Evolutionary conservation across 371 early-diverging fungal species (phyloP), one percentile per base, ranked within the genome.

Genomic region (Mortierella sp.): DNA sequence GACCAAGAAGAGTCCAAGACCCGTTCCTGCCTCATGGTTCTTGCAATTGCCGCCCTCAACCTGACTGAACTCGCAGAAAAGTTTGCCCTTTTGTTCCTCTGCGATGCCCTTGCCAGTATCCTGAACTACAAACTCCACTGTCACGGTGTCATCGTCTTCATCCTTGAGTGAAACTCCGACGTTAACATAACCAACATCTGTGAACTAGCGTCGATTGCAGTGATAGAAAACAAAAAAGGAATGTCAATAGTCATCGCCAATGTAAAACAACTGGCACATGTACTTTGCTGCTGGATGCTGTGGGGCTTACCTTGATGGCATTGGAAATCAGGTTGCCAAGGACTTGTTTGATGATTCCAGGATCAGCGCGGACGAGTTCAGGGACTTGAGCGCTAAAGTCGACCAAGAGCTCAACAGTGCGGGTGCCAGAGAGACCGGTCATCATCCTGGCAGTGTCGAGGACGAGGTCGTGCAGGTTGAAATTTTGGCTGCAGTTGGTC

Each of bases 41-140:
- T 79, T 85, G 75, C 85, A 85, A n/a, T 76, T 85, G 72, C 85
- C 85, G 21, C 85, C 85, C 54, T 89, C 85, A 57, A 85, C 85
- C 44, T 85, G 85, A 38, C 82, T 81, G 76, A 93, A 94, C 34
- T 91, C 90, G 63, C 90, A 80, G 78, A 94, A 94, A 8, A 94
- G 90, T 65, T 87, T 89, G 71, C 80, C 83, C 52, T 81, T 77
- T 74, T 92, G 91, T 28, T 90, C 89, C 19, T 81, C 78, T 7
- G 93, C 90, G 58, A 94, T 93, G 24, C 94, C 94, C 21, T 76
- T 81, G 63, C 94, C 94, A 4, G 93, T 91, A 81, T 94, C 94
- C 72, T 78, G 84, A 1, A 94, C 93, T 14, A 89, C 88, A 77
- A 92, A 83, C 72, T 88, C 65, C 57, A 90, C 82, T 10, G 84